phyloP scores from a whole-genome alignment of 2,329 filamentous ascomycete species.

The Aureobasidium sp. region DNA sequence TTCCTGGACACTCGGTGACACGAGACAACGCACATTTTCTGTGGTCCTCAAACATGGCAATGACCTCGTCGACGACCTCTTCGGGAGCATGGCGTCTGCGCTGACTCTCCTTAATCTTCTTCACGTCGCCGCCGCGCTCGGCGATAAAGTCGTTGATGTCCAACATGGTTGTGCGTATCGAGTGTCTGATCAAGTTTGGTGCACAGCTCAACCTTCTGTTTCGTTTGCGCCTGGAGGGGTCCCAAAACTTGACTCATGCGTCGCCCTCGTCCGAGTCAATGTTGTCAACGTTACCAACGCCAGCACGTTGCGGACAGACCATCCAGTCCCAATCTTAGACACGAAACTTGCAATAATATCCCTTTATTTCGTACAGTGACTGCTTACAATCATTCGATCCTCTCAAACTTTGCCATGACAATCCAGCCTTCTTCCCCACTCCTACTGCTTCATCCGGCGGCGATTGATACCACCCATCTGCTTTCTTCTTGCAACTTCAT shows the following conservation, averaged over 20 bases:
- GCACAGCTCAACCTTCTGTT: background rate
- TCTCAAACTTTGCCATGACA: background rate
- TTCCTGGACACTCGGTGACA: background rate
- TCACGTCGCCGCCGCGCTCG: constrained; percentile 85
- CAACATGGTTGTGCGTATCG: constrained; percentile 26
- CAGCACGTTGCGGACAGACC: background rate
- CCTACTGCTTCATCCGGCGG: background rate
- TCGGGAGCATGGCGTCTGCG: constrained; percentile 71
- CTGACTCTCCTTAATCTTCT: constrained; percentile 88
- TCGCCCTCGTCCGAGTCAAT: background rate
- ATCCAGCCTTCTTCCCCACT: no score
- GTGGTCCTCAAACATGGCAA: constrained; percentile 78
- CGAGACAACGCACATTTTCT: constrained; percentile 52
- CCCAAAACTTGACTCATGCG: constrained; percentile 1
- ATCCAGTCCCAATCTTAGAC: background rate
- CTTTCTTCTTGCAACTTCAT: background rate
- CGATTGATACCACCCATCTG: background rate
- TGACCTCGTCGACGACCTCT: constrained; percentile 84
- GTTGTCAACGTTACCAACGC: background rate
- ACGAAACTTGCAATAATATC: background rate
- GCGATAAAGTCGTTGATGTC: constrained; percentile 49
- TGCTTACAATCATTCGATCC: background rate
- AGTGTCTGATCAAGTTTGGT: background rate
- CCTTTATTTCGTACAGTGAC: background rate
- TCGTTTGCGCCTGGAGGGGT: constrained; percentile 6